Evolutionary conservation across 352 stramenopile genomes (phyloP).

Genomic region (Pythium dissotocum): DNA sequence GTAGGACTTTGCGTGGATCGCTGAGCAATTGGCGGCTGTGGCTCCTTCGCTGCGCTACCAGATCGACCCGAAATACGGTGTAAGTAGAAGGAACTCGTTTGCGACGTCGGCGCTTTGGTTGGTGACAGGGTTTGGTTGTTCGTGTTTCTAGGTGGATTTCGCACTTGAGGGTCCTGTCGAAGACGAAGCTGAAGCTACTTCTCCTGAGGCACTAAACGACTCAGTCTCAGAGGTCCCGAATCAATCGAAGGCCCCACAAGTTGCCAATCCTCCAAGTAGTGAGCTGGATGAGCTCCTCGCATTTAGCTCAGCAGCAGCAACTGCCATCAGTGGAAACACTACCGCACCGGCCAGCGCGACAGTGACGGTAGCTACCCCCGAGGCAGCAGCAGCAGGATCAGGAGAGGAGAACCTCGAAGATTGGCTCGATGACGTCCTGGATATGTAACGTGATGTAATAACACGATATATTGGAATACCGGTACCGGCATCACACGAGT

Average conservation of each 20-base stretch:
- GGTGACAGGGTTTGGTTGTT: neutral
- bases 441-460: slow-evolving; percentile 30
- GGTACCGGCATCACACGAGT: neutral
- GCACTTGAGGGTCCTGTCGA: neutral
- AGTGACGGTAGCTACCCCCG: neutral
- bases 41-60: slow-evolving; percentile 53
- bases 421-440: slow-evolving; percentile 71
- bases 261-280: neutral
- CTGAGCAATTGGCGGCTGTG: slow-evolving; percentile 48
- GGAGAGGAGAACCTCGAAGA: slow-evolving; percentile 52
- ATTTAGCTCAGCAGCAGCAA: slow-evolving; percentile 12
- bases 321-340: neutral
- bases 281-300: slow-evolving; percentile 25
- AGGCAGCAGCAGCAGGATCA: neutral
- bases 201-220: neutral
- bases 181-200: neutral
- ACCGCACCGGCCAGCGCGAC: neutral
- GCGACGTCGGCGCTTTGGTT: no score
- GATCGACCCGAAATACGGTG: slow-evolving; percentile 77
- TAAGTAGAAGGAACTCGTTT: slow-evolving; percentile 29
- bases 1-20: slow-evolving; percentile 75
- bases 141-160: slow-evolving; percentile 1
- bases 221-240: neutral
- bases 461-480: neutral
- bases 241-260: neutral